Conservation (phyloP, 768 basidiomycete genomes). For the Saitozyma sp. region DNA sequence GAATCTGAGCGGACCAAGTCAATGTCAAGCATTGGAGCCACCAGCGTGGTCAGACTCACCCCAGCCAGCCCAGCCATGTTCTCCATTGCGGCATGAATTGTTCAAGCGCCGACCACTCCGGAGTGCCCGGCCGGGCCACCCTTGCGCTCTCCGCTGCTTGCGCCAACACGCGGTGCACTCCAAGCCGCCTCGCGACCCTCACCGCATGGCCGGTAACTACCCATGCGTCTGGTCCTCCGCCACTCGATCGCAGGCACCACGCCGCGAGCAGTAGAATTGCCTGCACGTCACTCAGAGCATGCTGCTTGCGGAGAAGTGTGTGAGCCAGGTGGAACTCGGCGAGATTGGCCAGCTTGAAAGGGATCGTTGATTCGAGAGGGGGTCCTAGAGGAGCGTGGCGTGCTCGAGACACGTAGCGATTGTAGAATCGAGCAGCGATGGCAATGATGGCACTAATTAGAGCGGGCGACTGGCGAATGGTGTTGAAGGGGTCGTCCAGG, state of each 20-base stretch:
- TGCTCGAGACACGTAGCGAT: constrained; percentile 18
- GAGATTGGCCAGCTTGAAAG: constrained; percentile 20
- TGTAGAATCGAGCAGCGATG: constrained; percentile 36
- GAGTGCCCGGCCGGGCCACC: constrained; percentile 16
- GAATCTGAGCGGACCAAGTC: constrained; percentile 26
- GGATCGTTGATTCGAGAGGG: constrained; percentile 16
- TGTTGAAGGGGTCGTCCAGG: constrained; percentile 28
- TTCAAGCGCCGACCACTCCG: constrained; percentile 27
- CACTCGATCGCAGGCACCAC: constrained; percentile 24
- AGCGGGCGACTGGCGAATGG: constrained; percentile 30
- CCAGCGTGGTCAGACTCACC: not conserved
- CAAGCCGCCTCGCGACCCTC: constrained; percentile 24
- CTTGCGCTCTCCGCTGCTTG: constrained; percentile 26
- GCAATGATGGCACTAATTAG: constrained; percentile 33
- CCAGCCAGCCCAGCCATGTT: constrained; percentile 20
- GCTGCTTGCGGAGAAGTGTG: constrained; percentile 22
- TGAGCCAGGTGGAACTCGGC: constrained; percentile 27
- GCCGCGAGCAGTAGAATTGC: constrained; percentile 29
- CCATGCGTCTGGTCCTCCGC: constrained; percentile 30
- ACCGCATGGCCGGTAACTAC: constrained; percentile 30
- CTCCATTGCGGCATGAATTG: constrained; percentile 37
- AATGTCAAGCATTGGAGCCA: not conserved
- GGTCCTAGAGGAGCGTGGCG: constrained; percentile 10
- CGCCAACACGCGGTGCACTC: constrained; percentile 25
- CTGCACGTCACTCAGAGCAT: constrained; percentile 26